Evolutionary conservation across 805 yeast genomes (phyloP).

Genomic region (Saccharomycodes ludwigii): DNA sequence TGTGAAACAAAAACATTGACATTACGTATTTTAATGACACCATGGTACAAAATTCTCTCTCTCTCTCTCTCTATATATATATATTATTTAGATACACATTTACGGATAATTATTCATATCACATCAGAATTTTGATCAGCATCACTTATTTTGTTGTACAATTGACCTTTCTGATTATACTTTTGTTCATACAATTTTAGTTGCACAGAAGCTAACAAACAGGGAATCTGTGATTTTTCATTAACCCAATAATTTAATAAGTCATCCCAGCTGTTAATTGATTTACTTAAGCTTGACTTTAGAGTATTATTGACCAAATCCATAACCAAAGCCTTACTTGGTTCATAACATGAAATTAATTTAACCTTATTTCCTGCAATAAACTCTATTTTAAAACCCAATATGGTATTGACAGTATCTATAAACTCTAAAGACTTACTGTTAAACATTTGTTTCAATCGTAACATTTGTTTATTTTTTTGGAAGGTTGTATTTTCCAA

Average conservation of each 20-base stretch:
- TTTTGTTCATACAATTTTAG: conserved; percentile 45
- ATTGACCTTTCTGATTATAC: not conserved
- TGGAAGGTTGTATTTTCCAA: conserved; percentile 36
- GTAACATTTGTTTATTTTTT: conserved; percentile 35
- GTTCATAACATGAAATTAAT: conserved; percentile 35
- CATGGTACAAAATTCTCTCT: too few relatives aligned
- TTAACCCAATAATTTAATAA: conserved; percentile 55
- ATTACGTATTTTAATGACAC: too few relatives aligned
- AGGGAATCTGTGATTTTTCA: conserved; percentile 59
- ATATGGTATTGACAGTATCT: conserved; percentile 48
- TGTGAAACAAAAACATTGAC: too few relatives aligned
- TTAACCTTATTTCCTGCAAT: conserved; percentile 43
- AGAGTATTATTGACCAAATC: conserved; percentile 44
- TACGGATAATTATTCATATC: not conserved
- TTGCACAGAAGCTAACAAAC: conserved; percentile 65
- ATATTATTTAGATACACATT: too few relatives aligned
- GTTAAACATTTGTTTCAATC: conserved; percentile 46
- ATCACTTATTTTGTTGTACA: conserved; percentile 1
- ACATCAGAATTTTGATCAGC: not conserved
- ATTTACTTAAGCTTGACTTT: conserved; percentile 30
- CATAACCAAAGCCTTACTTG: conserved; percentile 35
- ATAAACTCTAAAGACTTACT: conserved; percentile 62
- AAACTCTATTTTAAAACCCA: conserved; percentile 68
- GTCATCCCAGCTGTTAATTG: conserved; percentile 29
- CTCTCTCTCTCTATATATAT: too few relatives aligned